Evolutionary conservation across 441 rosid species (phyloP).

Genomic region (Syzygium syzygioides): DNA sequence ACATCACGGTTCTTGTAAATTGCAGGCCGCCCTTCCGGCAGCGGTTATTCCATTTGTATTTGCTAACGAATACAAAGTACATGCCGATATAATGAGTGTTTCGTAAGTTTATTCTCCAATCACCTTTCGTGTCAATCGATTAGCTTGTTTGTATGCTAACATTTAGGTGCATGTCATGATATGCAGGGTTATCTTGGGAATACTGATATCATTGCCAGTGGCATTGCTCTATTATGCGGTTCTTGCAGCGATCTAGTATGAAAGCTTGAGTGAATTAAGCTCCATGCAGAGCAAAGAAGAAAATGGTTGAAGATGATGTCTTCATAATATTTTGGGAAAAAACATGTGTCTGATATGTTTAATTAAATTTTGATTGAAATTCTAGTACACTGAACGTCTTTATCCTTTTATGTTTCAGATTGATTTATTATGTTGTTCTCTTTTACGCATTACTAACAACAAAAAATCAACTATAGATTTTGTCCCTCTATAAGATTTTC

Average conservation of each 20-base stretch:
- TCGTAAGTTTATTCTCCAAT: not conserved
- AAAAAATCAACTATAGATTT: too few species aligned
- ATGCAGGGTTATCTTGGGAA: constrained; percentile 2
- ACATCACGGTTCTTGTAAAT: not conserved
- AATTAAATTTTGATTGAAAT: too few species aligned
- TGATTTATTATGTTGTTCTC: too few species aligned
- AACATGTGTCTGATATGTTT: too few species aligned
- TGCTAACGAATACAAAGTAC: constrained; percentile 10
- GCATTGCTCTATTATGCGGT: not conserved
- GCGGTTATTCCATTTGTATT: constrained; percentile 8
- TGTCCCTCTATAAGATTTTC: too few species aligned
- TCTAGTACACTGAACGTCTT: too few species aligned
- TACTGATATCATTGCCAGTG: not conserved
- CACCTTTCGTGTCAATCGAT: not conserved
- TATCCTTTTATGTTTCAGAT: too few species aligned
- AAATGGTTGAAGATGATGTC: not conserved
- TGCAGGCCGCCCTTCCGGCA: not conserved
- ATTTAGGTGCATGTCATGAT: not conserved
- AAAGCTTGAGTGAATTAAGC: not conserved
- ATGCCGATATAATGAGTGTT: constrained; percentile 6
- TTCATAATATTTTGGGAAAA: not conserved
- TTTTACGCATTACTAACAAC: too few species aligned
- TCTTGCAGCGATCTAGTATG: not conserved
- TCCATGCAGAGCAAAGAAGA: not conserved
- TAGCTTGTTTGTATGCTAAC: not conserved